Evolutionary conservation across 2,329 filamentous ascomycete species (phyloP), one percentile per base, ranked within the genome.

Genomic region (Scolecobasidium constrictum): DNA sequence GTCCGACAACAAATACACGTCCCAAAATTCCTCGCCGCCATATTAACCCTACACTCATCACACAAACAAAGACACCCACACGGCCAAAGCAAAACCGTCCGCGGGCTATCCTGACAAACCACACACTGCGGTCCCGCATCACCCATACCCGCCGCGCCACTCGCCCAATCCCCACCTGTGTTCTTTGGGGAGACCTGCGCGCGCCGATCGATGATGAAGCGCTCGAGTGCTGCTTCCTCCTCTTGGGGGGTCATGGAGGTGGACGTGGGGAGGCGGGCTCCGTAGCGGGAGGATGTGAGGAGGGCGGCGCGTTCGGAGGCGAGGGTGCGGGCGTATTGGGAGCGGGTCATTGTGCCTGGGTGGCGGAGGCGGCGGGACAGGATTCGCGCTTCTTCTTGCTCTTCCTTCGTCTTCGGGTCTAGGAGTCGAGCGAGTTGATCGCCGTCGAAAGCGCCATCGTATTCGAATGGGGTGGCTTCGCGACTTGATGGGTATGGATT

Each of bases 21-120:
- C 49, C 88, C 86, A 59, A 94, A 96, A 59, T 96, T 96, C 59
- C 95, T 93, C 78, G 94, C 88, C 3, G 92, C 92, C 48, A 96
- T 71, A 35, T 86, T 90, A 26, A 96, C 84, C 22, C 92, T 74
- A 58, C 92, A 96, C 51, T 96, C 92, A 59, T 98, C 92, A 58
- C 92, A 96, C 11, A 96, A 72, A 51, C 86, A 90, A 45, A 98
- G 71, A 58, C 92, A 98, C 2, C 92, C 83, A 59, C 92, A 98
- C 0, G 92, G 92, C 92, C 92, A 96, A 2, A 94, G 82, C 43
- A 98, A 83, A 47, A 96, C 83, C 5, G 85, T 93, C 15, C 92
- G 73, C 3, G 87, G 79, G n/a, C 76, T 74, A 43, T 78, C 78
- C 59, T 96, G 90, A 57, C 92, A 98, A 4, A 98, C 86, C 1